Evolutionary conservation across 345 rosid species (phyloP), one percentile per base, ranked within the genome.

Genomic region (Mercurialis annua): DNA sequence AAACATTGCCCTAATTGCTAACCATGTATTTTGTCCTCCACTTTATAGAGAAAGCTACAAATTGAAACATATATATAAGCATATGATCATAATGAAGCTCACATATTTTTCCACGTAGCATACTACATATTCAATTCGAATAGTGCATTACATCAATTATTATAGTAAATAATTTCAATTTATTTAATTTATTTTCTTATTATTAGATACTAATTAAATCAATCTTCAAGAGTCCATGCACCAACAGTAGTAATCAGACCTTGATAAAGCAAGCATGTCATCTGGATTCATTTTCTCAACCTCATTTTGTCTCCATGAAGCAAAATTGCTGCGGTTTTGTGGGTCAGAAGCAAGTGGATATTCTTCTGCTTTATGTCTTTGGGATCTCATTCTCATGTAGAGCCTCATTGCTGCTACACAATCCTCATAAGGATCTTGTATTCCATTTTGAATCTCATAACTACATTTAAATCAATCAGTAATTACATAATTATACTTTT

Each of bases 161-260:
- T n/a, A n/a, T n/a, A n/a, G n/a, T n/a, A n/a, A n/a, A n/a, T n/a
- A n/a, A n/a, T n/a, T n/a, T n/a, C n/a, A n/a, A n/a, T n/a, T n/a
- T n/a, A n/a, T n/a, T n/a, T n/a, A n/a, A n/a, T n/a, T n/a, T n/a
- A n/a, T n/a, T n/a, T n/a, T n/a, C n/a, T n/a, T n/a, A n/a, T n/a
- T n/a, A n/a, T n/a, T 36, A 36, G 4, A 36, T 36, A 36, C 40
- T 36, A 9, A 9, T 4, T 9, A 36, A 4, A 36, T 36, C 40
- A 36, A 40, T 40, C 44, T 10, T 42, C 49, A 72, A 24, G 90
- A 82, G 68, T 92, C 97, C 76, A 92, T 67, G 76, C 97, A 92
- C 98, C 98, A 92, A 29, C 98, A 92, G 62, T 90, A 87, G 70
- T 84, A 90, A 63, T 92, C 97, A 5, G 97, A 88, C 68, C 87